A percentile compares a stretch with the other conserved stretches of the same genome.
Conservation (phyloP, 192 early-diverging fungal genomes). For the Coemansia sp. region DNA sequence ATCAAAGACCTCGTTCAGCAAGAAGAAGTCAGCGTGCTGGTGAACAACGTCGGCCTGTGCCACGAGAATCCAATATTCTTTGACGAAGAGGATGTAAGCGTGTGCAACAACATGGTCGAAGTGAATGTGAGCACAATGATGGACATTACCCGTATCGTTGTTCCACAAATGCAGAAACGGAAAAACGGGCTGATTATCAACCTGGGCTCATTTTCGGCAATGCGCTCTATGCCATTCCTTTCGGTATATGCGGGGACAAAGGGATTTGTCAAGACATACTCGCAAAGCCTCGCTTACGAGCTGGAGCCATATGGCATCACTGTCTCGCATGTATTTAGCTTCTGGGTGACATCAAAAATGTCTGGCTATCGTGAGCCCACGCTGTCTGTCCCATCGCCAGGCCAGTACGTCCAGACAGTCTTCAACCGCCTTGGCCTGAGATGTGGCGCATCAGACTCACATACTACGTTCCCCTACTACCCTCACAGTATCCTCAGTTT, state of each 20-base stretch:
- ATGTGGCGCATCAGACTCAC: constrained; percentile 57
- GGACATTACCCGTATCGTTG: constrained; percentile 74
- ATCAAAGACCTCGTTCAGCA: constrained; percentile 63
- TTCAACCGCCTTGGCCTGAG: constrained; percentile 67
- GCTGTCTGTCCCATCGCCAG: constrained; percentile 71
- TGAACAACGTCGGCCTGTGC: constrained; percentile 92
- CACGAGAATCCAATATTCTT: constrained; percentile 89
- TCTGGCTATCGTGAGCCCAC: constrained; percentile 79
- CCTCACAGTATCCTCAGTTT: constrained; percentile 35
- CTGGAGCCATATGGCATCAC: constrained; percentile 31
- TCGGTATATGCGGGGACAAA: constrained; percentile 92
- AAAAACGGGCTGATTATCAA: constrained; percentile 87
- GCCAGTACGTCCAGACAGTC: constrained; percentile 72
- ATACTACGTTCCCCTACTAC: constrained; percentile 36
- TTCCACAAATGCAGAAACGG: constrained; percentile 75
- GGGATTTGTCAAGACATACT: constrained; percentile 68
- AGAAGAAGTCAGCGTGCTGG: constrained; percentile 52
- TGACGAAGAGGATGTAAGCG: constrained; percentile 66
- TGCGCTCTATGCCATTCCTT: constrained; percentile 77
- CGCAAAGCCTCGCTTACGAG: constrained; percentile 42
- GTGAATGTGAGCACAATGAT: constrained; percentile 84
- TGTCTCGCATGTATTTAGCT: constrained; percentile 68
- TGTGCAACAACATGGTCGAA: constrained; percentile 76
- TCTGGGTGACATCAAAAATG: constrained; percentile 91
- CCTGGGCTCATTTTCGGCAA: constrained; percentile 84